phyloP scores from a whole-genome alignment of 805 yeast species.

The Pichia cabralensis region DNA sequence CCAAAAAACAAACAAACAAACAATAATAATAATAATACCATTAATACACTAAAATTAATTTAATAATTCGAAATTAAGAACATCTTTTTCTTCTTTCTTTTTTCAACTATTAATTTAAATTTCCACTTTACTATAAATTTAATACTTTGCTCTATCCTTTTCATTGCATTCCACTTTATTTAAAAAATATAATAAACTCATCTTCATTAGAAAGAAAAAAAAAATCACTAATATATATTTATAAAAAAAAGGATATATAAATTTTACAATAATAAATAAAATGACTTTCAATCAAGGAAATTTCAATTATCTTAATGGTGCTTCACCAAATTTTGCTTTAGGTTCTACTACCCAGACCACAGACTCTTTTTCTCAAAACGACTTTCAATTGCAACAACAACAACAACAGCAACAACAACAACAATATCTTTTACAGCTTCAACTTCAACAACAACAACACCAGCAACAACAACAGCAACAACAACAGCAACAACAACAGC shows the following conservation, averaged over 20 bases:
- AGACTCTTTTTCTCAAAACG: too few species aligned
- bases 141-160: too few species aligned
- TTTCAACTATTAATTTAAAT: too few species aligned
- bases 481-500: neutral
- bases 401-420: conserved; percentile 8
- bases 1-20: too few species aligned
- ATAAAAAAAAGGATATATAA: neutral
- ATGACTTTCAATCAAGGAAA: conserved; percentile 4
- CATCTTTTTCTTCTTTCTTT: too few species aligned
- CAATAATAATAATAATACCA: too few species aligned
- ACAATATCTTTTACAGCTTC: conserved; percentile 8
- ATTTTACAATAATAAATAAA: neutral
- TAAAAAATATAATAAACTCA: too few species aligned
- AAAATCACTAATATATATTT: neutral
- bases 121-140: too few species aligned
- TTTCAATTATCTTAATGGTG: neutral
- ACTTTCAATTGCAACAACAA: conserved; percentile 5
- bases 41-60: too few species aligned
- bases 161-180: too few species aligned
- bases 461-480: conserved; percentile 6
- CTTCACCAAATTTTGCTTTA: conserved; percentile 1
- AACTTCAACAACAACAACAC: conserved; percentile 7
- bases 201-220: neutral
- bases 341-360: too few species aligned
- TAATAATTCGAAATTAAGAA: too few species aligned